A percentile compares a stretch with the other conserved stretches of the same genome.
Evolutionary conservation across 176 grass and related monocot genomes (phyloP).

Genomic region (Dactylis glomerata): DNA sequence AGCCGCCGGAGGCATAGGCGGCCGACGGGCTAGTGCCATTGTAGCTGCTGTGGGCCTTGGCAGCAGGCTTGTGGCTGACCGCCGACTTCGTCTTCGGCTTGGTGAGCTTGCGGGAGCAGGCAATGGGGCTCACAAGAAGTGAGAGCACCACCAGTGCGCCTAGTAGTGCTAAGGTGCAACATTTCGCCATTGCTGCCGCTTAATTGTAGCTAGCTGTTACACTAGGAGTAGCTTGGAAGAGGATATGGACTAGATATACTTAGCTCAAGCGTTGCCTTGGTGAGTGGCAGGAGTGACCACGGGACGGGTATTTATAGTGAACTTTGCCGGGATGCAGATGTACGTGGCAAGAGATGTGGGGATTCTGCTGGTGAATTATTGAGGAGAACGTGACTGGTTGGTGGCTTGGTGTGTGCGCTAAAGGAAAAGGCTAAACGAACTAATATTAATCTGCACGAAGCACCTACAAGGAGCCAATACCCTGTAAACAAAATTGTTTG

Average conservation of each 20-base stretch:
- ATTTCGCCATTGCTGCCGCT: constrained; percentile 35
- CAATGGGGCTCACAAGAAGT: constrained; percentile 43
- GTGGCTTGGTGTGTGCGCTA: constrained; percentile 21
- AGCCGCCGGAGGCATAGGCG: constrained; percentile 34
- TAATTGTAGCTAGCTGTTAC: not conserved
- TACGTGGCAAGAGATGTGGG: constrained; percentile 23
- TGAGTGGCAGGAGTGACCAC: constrained; percentile 32
- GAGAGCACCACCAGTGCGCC: constrained; percentile 22
- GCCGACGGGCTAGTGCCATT: constrained; percentile 11
- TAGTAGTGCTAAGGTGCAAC: constrained; percentile 14
- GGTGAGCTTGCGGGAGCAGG: constrained; percentile 41
- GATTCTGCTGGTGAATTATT: constrained; percentile 36
- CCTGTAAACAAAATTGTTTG: too few relatives aligned
- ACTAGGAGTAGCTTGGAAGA: not conserved
- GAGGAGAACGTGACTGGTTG: constrained; percentile 46
- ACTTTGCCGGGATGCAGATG: not conserved
- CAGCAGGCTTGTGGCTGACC: not conserved
- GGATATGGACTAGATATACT: constrained; percentile 11
- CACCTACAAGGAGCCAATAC: not conserved
- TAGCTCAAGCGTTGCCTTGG: constrained; percentile 15
- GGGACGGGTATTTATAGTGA: constrained; percentile 34
- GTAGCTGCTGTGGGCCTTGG: constrained; percentile 18
- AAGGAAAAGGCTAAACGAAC: not conserved
- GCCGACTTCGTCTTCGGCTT: constrained; percentile 9
- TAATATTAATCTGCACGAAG: not conserved